Conservation (phyloP, 306 rosid species). For the Phaseolus lunatus region DNA sequence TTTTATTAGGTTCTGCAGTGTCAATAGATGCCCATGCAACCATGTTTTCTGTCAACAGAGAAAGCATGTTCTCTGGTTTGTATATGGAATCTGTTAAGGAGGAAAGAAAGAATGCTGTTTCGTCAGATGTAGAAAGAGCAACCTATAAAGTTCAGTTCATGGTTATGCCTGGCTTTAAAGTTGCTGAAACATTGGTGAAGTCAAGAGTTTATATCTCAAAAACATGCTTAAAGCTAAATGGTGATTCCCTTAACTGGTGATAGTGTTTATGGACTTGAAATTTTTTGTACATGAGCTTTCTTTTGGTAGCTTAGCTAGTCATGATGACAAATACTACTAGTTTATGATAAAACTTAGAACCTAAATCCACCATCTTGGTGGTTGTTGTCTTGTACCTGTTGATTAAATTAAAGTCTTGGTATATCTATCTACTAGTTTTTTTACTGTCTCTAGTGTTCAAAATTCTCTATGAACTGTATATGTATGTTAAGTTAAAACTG, state of each 20-base stretch:
- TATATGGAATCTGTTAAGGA: slow-evolving; percentile 75
- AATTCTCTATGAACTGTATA: slow-evolving; percentile 52
- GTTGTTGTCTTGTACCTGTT: slow-evolving; percentile 41
- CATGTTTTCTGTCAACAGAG: slow-evolving; percentile 60
- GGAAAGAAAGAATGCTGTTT: slow-evolving; percentile 41
- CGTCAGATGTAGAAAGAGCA: slow-evolving; percentile 32
- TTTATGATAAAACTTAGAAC: slow-evolving; percentile 23
- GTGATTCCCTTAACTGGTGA: slow-evolving; percentile 48
- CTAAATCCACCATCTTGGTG: slow-evolving; percentile 32
- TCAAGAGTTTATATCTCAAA: slow-evolving; percentile 69
- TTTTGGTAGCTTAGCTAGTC: slow-evolving; percentile 38
- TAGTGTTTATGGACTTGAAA: slow-evolving; percentile 40
- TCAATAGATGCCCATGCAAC: slow-evolving; percentile 63
- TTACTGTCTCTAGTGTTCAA: slow-evolving; percentile 43
- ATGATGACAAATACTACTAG: slow-evolving; percentile 46
- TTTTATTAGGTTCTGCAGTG: slow-evolving; percentile 61
- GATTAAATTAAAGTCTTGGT: slow-evolving; percentile 27
- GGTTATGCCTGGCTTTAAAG: slow-evolving; percentile 81
- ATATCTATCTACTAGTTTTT: slow-evolving; percentile 22
- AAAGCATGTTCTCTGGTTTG: slow-evolving; percentile 58
- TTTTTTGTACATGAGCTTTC: slow-evolving; percentile 29
- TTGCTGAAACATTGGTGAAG: slow-evolving; percentile 60
- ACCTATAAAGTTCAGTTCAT: slow-evolving; percentile 66
- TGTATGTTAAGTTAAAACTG: slow-evolving; percentile 20
- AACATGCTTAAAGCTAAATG: slow-evolving; percentile 44